phyloP scores from a whole-genome alignment of 495 filamentous ascomycete genomes.

The Aspergillus ostianus region DNA sequence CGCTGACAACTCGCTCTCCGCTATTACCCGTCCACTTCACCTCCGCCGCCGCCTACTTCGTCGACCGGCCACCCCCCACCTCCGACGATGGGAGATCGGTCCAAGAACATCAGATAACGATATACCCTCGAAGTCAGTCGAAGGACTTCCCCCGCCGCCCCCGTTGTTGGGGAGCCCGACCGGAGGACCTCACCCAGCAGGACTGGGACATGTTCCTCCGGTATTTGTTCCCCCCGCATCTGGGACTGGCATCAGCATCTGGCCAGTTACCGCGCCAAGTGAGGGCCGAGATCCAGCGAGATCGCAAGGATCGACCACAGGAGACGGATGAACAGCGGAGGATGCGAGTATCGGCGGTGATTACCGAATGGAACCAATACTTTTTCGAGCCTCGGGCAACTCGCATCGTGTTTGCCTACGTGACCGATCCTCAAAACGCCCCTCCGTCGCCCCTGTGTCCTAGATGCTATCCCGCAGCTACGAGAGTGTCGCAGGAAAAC shows the following conservation, averaged over 20 bases:
- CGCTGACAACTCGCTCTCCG: slow-evolving; percentile 5
- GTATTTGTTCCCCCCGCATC: slow-evolving; percentile 45
- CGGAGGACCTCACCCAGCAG: slow-evolving; percentile 41
- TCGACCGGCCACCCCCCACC: slow-evolving; percentile 33
- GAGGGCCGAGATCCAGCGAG: slow-evolving; percentile 41
- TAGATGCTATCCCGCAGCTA: slow-evolving; percentile 45
- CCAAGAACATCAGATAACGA: slow-evolving; percentile 42
- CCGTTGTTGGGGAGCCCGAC: slow-evolving; percentile 40
- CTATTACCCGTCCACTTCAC: slow-evolving; percentile 34
- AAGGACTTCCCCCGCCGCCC: slow-evolving; percentile 48
- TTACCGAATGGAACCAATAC: slow-evolving; percentile 52
- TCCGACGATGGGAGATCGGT: slow-evolving; percentile 26
- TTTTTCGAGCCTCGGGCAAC: slow-evolving; percentile 48
- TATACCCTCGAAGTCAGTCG: slow-evolving; percentile 43
- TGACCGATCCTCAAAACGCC: slow-evolving; percentile 37
- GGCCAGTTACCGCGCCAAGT: slow-evolving; percentile 40
- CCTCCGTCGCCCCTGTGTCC: slow-evolving; percentile 44
- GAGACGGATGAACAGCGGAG: slow-evolving; percentile 45
- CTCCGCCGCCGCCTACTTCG: slow-evolving; percentile 48
- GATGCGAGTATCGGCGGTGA: slow-evolving; percentile 40
- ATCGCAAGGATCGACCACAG: slow-evolving; percentile 43
- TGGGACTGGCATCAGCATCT: slow-evolving; percentile 40
- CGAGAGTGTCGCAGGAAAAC: slow-evolving; percentile 28
- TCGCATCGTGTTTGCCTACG: slow-evolving; percentile 38
- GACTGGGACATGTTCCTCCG: slow-evolving; percentile 54